Conservation (phyloP, 2,329 filamentous ascomycete genomes). For the Podosphaera leucotricha region DNA sequence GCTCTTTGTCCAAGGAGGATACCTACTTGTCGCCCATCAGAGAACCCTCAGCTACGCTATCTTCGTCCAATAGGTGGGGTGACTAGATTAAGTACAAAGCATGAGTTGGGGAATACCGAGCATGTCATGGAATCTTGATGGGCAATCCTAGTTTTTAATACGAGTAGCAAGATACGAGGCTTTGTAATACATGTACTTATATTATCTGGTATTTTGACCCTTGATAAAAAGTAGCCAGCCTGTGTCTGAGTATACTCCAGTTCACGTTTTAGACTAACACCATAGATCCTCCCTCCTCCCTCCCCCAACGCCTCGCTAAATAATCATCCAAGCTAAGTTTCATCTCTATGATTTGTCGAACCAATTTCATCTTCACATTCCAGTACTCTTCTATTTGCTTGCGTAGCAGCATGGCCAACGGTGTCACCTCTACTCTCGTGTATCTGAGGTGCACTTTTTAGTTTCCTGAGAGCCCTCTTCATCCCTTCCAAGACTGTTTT, state of each 20-base stretch:
- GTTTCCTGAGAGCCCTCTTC: slow-evolving; percentile 44
- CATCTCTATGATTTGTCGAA: background rate
- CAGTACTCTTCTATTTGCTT: background rate
- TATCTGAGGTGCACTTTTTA: slow-evolving; percentile 5
- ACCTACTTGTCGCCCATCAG: too few relatives aligned
- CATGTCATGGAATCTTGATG: too few relatives aligned
- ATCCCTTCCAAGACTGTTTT: slow-evolving; percentile 58
- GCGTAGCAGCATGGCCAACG: too few relatives aligned
- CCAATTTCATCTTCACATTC: background rate
- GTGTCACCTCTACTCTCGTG: too few relatives aligned
- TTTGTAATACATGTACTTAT: background rate
- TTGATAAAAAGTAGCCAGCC: background rate
- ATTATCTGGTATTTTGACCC: background rate
- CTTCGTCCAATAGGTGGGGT: background rate
- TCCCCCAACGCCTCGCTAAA: background rate
- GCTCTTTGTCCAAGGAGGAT: too few relatives aligned
- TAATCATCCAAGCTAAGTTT: background rate
- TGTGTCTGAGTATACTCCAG: background rate
- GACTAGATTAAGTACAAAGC: too few relatives aligned
- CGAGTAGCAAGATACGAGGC: too few relatives aligned
- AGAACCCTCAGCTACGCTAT: background rate
- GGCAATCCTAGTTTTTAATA: too few relatives aligned
- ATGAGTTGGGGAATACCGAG: too few relatives aligned
- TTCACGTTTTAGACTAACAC: too few relatives aligned
- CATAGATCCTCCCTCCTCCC: too few relatives aligned